Evolutionary conservation across 1,284 basidiomycete species (phyloP), one percentile per base, ranked within the genome.

Genomic region (Puccinia coronata): DNA sequence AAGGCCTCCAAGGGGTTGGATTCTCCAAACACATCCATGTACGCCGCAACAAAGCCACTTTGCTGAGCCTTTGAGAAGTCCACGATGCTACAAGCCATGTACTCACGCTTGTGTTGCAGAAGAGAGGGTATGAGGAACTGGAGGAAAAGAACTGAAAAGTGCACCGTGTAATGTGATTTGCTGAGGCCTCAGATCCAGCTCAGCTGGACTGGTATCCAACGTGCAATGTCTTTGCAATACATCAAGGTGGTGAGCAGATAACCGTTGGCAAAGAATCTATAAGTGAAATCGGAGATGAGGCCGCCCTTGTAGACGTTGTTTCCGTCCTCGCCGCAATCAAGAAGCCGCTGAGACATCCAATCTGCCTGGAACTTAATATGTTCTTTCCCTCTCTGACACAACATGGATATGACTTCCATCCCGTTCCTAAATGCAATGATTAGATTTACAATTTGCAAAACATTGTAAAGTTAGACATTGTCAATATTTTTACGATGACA

Each of bases 131-230:
- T 36, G 20, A 65, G 31, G 39, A 65, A 65, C 55, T 72, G 70
- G 1, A 20, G 34, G 47, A 53, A 36, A 51, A 72, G 70, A n/a
- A 49, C 31, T 3, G 31, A 0, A n/a, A 72, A 72, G 49, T 72
- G 70, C 1, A 36, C 2, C 1, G 18, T 20, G 47, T 72, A 72
- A 31, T 72, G 39, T 34, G 23, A 20, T 14, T 53, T 49, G 23
- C 1, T 8, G 6, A 72, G 47, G 8, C 70, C 70, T 6, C 31
- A 20, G 2, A 72, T 51, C 70, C 70, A 72, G 25, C 41, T 49
- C 11, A 72, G 49, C 49, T 72, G 43, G 41, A 72, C 49, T 1
- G 70, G 70, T 28, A 72, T 72, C 70, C 70, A 72, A 31, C 70
- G 41, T 11, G 1, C 18, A 23, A 72, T 41, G 0, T 20, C 47